Evolutionary conservation across 805 yeast species (phyloP).

Genomic region (Wickerhamiella sergipiensis): DNA sequence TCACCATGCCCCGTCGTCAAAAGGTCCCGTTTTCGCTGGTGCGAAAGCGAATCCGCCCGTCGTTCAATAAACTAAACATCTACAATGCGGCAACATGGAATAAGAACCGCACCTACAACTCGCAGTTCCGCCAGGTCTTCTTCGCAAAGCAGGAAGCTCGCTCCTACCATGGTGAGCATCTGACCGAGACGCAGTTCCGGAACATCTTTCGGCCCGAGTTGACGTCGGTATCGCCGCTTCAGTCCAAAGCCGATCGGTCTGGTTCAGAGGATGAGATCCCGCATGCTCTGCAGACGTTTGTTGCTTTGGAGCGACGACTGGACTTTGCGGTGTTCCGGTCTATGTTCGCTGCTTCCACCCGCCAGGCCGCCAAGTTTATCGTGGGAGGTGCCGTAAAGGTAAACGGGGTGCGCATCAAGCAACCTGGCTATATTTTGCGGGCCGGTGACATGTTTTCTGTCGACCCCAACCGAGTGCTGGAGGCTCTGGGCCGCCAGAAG

Average conservation of each 20-base stretch:
- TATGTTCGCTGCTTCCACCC: conserved; percentile 80
- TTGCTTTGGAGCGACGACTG: conserved; percentile 73
- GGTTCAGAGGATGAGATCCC: conserved; percentile 51
- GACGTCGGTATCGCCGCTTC: conserved; percentile 79
- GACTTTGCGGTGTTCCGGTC: conserved; percentile 86
- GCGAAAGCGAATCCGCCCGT: conserved; percentile 47
- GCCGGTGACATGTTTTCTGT: conserved; percentile 85
- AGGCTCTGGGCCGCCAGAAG: conserved; percentile 73
- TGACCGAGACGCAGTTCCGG: conserved; percentile 76
- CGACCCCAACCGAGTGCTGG: conserved; percentile 69
- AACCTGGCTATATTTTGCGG: conserved; percentile 62
- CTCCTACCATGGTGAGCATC: conserved; percentile 88
- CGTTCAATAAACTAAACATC: conserved; percentile 83
- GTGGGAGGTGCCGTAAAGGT: conserved; percentile 71
- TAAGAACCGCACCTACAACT: conserved; percentile 29
- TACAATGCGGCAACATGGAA: conserved; percentile 72
- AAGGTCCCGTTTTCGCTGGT: conserved; percentile 24
- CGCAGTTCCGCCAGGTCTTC: conserved; percentile 90
- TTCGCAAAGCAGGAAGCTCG: conserved; percentile 80
- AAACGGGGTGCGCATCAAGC: conserved; percentile 64
- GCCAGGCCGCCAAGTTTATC: conserved; percentile 88
- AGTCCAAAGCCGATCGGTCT: conserved; percentile 27
- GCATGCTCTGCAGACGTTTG: conserved; percentile 74
- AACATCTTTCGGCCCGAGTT: conserved; percentile 51
- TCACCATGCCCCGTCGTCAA: conserved; percentile 20